Base-by-base conservation (phyloP, 2,329 filamentous ascomycete species). In the Fusarium decemcellulare region DNA sequence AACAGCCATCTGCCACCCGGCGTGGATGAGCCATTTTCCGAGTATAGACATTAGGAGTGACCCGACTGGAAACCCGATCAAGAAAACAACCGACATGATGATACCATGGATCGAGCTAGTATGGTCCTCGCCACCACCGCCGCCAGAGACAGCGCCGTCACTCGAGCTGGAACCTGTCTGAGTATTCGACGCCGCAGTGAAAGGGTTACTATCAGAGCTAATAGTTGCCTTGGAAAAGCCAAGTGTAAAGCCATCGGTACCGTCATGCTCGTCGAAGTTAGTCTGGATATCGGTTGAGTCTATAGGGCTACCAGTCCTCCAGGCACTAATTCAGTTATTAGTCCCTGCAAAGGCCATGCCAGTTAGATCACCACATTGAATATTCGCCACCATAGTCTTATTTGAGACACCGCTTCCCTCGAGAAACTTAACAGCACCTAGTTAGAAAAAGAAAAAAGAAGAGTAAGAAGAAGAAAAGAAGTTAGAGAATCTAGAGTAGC, bases 71-170 rank as follows among this genome's bases (percentile, higher is more conserved):
- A 89, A 90, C 18, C 90, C 77, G 11, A 87, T 68, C 3, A 86
- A 82, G 65, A 90, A 88, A 18, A 86, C 84, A 50, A 90, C 70
- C 23, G 84, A 83, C 87, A 91, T 88, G 71, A 91, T 79, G 68
- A 88, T 81, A 47, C 88, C 89, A 65, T 91, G 88, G 0, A 39
- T 39, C 15, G 37, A 10, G 8, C 7, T 14, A 39, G 11, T 14
- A 14, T 14, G 10, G 37, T 39, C 15, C 6, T 39, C 37, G 11
- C 37, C 37, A 14, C 69, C 55, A 29, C 48, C 47, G 14, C 48
- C 43, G 32, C 61, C 18, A 9, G 43, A 39, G 47, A 46, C 57
- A 23, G 44, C 66, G 27, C 66, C 60, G 15, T 56, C 54, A 40
- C 48, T 18, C 5, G 15, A 39, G 37, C 37, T n/a, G 15, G 37